phyloP scores from a whole-genome alignment of 495 filamentous ascomycete species.

The Podospora pseudoanserina region DNA sequence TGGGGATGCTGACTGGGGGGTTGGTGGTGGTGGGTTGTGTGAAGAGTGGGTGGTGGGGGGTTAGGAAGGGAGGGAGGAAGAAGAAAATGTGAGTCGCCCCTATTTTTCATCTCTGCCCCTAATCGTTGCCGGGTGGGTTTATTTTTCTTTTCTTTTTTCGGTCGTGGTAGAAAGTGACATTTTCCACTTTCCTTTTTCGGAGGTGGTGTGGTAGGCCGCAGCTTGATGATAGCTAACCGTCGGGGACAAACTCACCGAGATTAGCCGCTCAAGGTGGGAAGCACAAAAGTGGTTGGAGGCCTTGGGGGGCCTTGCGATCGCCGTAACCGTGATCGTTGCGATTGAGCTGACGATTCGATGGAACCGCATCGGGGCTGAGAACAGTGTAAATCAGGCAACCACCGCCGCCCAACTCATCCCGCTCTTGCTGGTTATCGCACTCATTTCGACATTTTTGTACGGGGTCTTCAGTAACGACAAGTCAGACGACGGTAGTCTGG shows the following conservation, averaged over 20 bases:
- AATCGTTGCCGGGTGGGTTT: neutral
- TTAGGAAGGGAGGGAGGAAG: neutral
- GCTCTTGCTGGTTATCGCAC: conserved; percentile 27
- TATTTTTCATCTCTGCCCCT: neutral
- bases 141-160: neutral
- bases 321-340: conserved; percentile 30
- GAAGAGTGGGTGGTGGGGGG: neutral
- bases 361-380: conserved; percentile 28
- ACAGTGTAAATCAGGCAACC: conserved; percentile 23
- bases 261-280: conserved; percentile 6
- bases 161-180: neutral
- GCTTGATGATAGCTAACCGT: neutral
- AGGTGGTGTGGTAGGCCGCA: neutral
- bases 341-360: conserved; percentile 41
- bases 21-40: conserved; percentile 10
- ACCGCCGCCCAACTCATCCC: conserved; percentile 39
- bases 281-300: conserved; percentile 23
- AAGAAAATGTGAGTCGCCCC: neutral
- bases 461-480: conserved; percentile 6
- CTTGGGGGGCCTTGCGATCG: conserved; percentile 28
- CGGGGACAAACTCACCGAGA: neutral
- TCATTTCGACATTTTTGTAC: conserved; percentile 13
- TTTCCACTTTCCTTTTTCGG: neutral
- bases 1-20: conserved; percentile 17
- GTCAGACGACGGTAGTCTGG: neutral